A percentile compares a stretch with the other conserved stretches of the same genome.
Conservation (phyloP, 257 asterid species). For the Scutellaria baicalensis region DNA sequence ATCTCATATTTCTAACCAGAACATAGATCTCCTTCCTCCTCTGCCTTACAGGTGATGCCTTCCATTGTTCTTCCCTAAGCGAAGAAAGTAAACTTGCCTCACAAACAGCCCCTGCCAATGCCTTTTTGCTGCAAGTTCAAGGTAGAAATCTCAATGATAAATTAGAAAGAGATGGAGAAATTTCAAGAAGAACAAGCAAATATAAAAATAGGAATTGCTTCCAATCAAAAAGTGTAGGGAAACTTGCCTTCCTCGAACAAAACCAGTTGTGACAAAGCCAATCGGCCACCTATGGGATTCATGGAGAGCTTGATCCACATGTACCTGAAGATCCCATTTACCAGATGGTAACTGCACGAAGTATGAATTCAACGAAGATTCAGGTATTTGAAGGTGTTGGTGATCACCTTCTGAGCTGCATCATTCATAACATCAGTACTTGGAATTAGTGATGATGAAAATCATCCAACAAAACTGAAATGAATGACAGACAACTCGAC, state of each 20-base stretch:
- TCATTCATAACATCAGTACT: conserved; percentile 4
- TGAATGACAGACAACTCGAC: not conserved
- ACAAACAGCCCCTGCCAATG: conserved; percentile 58
- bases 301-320: conserved; percentile 29
- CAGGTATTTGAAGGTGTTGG: conserved; percentile 50
- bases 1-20: conserved; percentile 80
- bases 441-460: not conserved
- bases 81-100: conserved; percentile 61
- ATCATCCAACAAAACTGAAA: not conserved
- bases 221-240: not conserved
- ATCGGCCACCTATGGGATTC: conserved; percentile 58
- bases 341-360: conserved; percentile 48
- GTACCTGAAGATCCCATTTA: conserved; percentile 58
- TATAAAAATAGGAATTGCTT: not conserved
- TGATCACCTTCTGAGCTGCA: conserved; percentile 44
- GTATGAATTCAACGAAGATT: conserved; percentile 40
- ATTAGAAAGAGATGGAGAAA: not conserved
- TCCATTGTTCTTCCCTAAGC: conserved; percentile 76
- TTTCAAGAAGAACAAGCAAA: not conserved
- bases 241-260: conserved; percentile 79
- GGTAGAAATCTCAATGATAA: not conserved
- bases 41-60: conserved; percentile 28
- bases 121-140: conserved; percentile 60
- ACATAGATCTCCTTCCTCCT: conserved; percentile 81
- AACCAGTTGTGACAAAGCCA: conserved; percentile 83